phyloP scores from a whole-genome alignment of 345 rosid species.

The Salix viminalis region DNA sequence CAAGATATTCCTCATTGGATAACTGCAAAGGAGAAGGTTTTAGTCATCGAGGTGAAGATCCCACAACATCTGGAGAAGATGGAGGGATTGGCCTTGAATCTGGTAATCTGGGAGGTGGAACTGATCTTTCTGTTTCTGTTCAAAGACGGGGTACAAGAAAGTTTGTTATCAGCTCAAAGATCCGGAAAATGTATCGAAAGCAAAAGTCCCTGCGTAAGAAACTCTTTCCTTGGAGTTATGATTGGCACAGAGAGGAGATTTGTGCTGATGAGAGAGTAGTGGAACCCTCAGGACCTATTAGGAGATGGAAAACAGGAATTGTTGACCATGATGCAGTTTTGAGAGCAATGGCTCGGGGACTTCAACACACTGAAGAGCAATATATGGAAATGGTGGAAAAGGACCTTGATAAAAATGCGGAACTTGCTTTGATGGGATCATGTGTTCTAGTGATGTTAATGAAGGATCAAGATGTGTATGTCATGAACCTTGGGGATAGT shows the following conservation, averaged over 20 bases:
- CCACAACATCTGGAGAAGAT: conserved; percentile 77
- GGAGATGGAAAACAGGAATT: conserved; percentile 78
- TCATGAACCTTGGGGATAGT: conserved; percentile 96
- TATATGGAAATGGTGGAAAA: conserved; percentile 95
- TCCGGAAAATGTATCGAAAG: conserved; percentile 63
- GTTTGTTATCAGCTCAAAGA: conserved; percentile 58
- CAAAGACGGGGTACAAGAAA: conserved; percentile 53
- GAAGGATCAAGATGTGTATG: conserved; percentile 96
- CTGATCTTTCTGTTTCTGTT: conserved; percentile 32
- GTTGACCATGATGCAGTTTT: conserved; percentile 77
- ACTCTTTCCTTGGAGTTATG: conserved; percentile 94
- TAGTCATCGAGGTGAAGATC: conserved; percentile 47
- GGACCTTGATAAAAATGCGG: conserved; percentile 75
- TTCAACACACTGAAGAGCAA: conserved; percentile 68
- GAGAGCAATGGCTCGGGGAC: conserved; percentile 77
- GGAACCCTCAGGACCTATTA: conserved; percentile 61
- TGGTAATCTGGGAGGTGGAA: conserved; percentile 25
- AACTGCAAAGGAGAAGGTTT: conserved; percentile 28
- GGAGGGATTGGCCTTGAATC: conserved; percentile 38
- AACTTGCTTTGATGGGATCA: conserved; percentile 95
- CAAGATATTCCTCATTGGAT: conserved; percentile 28
- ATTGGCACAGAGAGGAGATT: conserved; percentile 88
- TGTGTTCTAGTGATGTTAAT: conserved; percentile 92
- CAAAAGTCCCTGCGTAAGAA: conserved; percentile 87
- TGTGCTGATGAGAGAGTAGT: conserved; percentile 54